phyloP scores from a whole-genome alignment of 163 green algal species.

The Chlorella variabilis region DNA sequence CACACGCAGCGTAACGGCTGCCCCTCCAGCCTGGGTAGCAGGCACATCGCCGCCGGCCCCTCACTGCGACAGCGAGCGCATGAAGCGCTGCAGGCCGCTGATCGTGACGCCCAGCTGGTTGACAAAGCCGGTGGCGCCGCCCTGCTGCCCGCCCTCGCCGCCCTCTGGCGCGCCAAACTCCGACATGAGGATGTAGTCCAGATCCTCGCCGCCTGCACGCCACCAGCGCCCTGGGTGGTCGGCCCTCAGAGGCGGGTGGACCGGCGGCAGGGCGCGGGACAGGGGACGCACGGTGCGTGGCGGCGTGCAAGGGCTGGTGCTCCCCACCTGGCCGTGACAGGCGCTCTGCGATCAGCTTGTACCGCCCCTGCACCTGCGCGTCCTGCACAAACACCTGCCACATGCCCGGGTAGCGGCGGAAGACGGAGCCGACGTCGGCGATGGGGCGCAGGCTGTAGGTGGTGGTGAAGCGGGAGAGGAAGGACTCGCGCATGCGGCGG shows the following conservation, averaged over 20 bases:
- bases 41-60: no score
- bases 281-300: neutral
- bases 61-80: conserved; percentile 47
- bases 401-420: conserved; percentile 78
- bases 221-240: conserved; percentile 62
- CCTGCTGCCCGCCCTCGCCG: conserved; percentile 1
- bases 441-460: conserved; percentile 89
- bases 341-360: conserved; percentile 65
- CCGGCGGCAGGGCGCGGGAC: neutral
- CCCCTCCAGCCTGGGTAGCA: no score
- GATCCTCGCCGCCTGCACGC: conserved; percentile 65
- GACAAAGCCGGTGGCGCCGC: conserved; percentile 26
- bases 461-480: conserved; percentile 79
- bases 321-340: conserved; percentile 52
- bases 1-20: no score
- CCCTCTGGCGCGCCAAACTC: conserved; percentile 33
- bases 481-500: conserved; percentile 77
- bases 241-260: no score
- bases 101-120: conserved; percentile 34
- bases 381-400: conserved; percentile 88
- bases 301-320: neutral
- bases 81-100: conserved; percentile 46
- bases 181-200: conserved; percentile 78
- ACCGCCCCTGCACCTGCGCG: conserved; percentile 65
- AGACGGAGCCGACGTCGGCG: conserved; percentile 87